Conservation (phyloP, 768 basidiomycete species). For the Brasilioporus rufonigricans region DNA sequence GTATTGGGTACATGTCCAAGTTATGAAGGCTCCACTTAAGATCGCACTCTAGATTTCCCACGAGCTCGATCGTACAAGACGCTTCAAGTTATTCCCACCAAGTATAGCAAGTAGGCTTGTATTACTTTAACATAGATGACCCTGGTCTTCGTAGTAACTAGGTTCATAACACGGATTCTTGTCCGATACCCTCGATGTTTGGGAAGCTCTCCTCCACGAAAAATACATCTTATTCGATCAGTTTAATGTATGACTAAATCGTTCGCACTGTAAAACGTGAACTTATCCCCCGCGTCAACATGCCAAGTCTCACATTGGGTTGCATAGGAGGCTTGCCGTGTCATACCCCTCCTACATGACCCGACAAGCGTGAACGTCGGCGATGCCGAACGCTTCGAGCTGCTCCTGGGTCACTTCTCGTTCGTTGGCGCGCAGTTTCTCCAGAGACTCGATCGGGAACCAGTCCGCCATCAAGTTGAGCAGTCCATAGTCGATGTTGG, state of each 20-base stretch:
- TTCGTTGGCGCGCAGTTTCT: slow-evolving; percentile 74
- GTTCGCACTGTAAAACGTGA: neutral
- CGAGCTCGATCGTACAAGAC: too few species aligned
- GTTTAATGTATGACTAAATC: neutral
- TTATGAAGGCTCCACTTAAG: too few species aligned
- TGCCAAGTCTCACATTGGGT: neutral
- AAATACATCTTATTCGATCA: neutral
- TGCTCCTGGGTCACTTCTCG: slow-evolving; percentile 71
- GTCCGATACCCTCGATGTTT: too few species aligned
- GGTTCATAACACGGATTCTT: too few species aligned
- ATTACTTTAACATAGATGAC: too few species aligned
- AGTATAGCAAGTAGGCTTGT: too few species aligned
- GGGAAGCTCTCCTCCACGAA: neutral
- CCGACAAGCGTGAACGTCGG: slow-evolving; percentile 31
- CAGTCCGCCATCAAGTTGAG: slow-evolving; percentile 88
- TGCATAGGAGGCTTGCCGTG: neutral
- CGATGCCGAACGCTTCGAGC: slow-evolving; percentile 60
- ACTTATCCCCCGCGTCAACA: neutral
- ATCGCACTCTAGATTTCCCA: too few species aligned
- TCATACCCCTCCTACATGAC: slow-evolving; percentile 37
- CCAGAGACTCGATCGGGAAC: slow-evolving; percentile 82
- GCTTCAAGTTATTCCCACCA: too few species aligned
- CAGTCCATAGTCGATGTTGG: slow-evolving; percentile 76
- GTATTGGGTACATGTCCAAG: too few species aligned
- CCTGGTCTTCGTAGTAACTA: too few species aligned